Evolutionary conservation across 2,329 filamentous ascomycete species (phyloP).

Genomic region (Xylariaceae sp.): DNA sequence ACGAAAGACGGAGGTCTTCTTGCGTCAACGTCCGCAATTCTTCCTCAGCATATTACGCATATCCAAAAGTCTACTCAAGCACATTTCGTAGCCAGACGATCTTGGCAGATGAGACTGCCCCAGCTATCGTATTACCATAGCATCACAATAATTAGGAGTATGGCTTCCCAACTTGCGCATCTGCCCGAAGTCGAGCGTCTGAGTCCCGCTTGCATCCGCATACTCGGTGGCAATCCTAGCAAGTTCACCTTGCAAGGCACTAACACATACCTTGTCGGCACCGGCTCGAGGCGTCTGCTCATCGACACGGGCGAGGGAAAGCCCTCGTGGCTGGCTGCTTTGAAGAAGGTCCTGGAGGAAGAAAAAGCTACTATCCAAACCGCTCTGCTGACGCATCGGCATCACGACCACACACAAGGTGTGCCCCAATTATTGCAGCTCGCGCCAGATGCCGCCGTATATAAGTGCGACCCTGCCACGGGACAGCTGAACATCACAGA

Average conservation of each 20-base stretch:
- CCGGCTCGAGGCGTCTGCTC: slow-evolving; percentile 74
- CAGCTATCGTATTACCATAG: slow-evolving; percentile 20
- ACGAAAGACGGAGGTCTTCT: slow-evolving; percentile 6
- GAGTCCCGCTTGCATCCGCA: slow-evolving; percentile 78
- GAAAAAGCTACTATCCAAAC: slow-evolving; percentile 74
- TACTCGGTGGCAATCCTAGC: slow-evolving; percentile 88
- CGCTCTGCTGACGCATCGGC: slow-evolving; percentile 89
- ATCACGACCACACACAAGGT: slow-evolving; percentile 83
- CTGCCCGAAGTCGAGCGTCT: slow-evolving; percentile 80
- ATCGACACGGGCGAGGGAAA: slow-evolving; percentile 90
- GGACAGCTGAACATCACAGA: slow-evolving; percentile 61
- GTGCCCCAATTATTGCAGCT: slow-evolving; percentile 70
- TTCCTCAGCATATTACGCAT: not conserved
- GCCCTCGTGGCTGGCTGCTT: slow-evolving; percentile 71
- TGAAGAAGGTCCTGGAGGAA: slow-evolving; percentile 68
- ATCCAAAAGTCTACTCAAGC: not conserved
- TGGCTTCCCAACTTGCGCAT: slow-evolving; percentile 66
- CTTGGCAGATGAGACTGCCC: slow-evolving; percentile 34
- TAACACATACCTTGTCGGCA: slow-evolving; percentile 93
- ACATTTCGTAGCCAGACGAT: not conserved
- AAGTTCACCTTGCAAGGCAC: slow-evolving; percentile 82
- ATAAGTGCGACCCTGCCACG: slow-evolving; percentile 68
- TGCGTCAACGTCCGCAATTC: slow-evolving; percentile 12
- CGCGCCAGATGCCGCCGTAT: slow-evolving; percentile 68
- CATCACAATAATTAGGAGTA: slow-evolving; percentile 46